These are phyloP conservation scores for Andrographis paniculata DNA, from an alignment of 305 asterid genomes.

Conservation along the genomic window DNA sequence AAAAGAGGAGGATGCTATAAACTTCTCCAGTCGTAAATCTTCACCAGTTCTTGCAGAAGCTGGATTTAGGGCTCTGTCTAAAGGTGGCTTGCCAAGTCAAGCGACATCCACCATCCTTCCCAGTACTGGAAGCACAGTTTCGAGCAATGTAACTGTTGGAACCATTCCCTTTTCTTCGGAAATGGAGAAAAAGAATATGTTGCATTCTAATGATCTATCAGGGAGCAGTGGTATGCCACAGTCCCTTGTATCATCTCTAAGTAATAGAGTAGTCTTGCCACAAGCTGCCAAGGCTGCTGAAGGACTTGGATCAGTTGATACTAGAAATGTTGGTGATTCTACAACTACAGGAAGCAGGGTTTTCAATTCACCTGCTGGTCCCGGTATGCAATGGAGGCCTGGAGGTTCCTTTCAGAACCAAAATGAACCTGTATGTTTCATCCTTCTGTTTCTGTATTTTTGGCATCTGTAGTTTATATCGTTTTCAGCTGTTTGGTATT, in stretches of 20 bases:
- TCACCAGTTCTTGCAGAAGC: conserved; percentile 64
- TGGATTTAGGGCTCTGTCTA: conserved; percentile 55
- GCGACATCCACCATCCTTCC: conserved; percentile 41
- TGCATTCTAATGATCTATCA: conserved; percentile 76
- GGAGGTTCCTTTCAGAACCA: conserved; percentile 83
- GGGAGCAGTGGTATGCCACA: conserved; percentile 53
- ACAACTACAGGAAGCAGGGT: conserved; percentile 54
- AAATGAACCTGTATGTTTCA: conserved; percentile 58
- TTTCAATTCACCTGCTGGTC: conserved; percentile 63
- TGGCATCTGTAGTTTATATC: conserved; percentile 1
- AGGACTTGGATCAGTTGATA: conserved; percentile 52
- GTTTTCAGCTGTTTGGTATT: too few species aligned
- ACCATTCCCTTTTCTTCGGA: conserved; percentile 56
- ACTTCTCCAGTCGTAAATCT: conserved; percentile 55
- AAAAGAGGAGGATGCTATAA: conserved; percentile 62
- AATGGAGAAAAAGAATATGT: conserved; percentile 52
- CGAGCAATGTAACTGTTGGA: conserved; percentile 58
- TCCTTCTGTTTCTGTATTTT: conserved; percentile 15
- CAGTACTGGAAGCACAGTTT: conserved; percentile 41
- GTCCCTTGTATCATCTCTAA: conserved; percentile 60
- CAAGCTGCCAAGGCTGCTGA: conserved; percentile 69
- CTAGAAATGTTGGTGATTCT: conserved; percentile 56
- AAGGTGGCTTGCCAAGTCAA: conserved; percentile 75
- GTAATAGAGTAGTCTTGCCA: conserved; percentile 60
- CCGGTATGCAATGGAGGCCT: conserved; percentile 93